Base-by-base conservation (phyloP, 2,329 filamentous ascomycete species). In the Clonostachys rhizophaga region DNA sequence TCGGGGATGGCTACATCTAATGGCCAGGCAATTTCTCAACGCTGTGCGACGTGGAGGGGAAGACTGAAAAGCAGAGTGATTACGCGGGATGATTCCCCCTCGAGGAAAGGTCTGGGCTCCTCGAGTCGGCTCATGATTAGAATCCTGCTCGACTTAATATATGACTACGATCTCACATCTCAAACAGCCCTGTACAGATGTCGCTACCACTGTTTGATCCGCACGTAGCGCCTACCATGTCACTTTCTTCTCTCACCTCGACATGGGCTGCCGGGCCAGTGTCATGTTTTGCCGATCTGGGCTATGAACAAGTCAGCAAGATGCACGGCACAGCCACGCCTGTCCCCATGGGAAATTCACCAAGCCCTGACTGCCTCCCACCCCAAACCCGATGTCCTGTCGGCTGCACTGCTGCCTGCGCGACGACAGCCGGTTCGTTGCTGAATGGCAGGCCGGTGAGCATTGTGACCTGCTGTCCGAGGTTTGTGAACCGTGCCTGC, bases 311-410 rank as follows among this genome's bases (percentile, higher is more conserved):
- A 17, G 34, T 47, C 33, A 50, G 49, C 39, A 52, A 52, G 35
- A 48, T 52, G 41, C 48, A 46, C 17, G 50, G 50, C 16, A 52
- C 50, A 16, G 48, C 50, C 6, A 52, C 49, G 20, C 50, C 50
- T 10, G 49, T 50, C 2, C 42, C 47, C 8, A 43, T 18, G 9
- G 50, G 50, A 18, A 52, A 49, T 17, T 34, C 44, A 2, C 50
- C 50, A 2, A 40, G 42, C 2, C 49, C 49, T 9, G 44, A 43
- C 9, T 52, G 50, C 35, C 44, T 52, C 14, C 50, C 50, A 2
- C 50, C 50, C 46, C 47, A 52, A 12, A 47, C 47, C 11, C 42
- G 40, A 20, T 52, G 49, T 39, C 49, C 50, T 5, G 16, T 40
- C 11, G 49, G 47, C 10, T 52, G 47, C 42, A 51, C 47, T 8